Percentiles rank a stretch among this genome's conserved stretches.
These are phyloP conservation scores for Cutaneotrichosporon arboriforme DNA, from an alignment of 1,284 basidiomycete species.

Conservation along the genomic window DNA sequence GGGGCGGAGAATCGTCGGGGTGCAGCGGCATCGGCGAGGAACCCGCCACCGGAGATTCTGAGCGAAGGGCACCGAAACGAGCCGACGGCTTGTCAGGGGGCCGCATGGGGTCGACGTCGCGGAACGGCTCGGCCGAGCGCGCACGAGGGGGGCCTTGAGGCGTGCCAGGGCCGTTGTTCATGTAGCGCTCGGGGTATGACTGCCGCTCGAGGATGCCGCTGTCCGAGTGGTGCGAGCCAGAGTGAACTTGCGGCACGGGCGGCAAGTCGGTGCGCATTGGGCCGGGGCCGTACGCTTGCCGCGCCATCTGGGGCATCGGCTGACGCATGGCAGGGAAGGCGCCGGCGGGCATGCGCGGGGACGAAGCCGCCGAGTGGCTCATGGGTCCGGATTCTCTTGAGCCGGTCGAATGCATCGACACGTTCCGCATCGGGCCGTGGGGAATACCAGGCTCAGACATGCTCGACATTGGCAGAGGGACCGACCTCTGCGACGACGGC, in stretches of 20 bases:
- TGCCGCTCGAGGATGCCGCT: neutral
- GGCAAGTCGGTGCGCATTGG: neutral
- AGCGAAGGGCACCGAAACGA: conserved; percentile 7
- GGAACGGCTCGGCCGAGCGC: conserved; percentile 10
- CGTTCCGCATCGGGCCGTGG: neutral
- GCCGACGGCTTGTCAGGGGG: conserved; percentile 12
- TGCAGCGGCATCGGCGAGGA: neutral
- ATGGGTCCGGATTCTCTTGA: neutral
- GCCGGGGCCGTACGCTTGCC: neutral
- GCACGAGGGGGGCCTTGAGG: neutral
- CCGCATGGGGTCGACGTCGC: neutral
- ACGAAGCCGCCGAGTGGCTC: neutral
- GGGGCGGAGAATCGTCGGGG: conserved; percentile 8
- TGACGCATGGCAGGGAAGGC: neutral
- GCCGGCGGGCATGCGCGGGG: neutral
- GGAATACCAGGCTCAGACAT: neutral
- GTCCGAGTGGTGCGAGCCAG: neutral
- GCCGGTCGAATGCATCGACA: neutral
- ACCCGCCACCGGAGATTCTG: conserved; percentile 2
- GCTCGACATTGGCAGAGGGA: neutral
- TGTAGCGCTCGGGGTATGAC: neutral
- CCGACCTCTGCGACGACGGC: neutral
- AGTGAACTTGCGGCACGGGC: neutral
- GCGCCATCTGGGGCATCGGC: conserved; percentile 1
- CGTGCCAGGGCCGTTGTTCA: neutral